These are phyloP conservation scores for Aspergillus sojae DNA, from an alignment of 2,329 filamentous ascomycete genomes.

Conservation along the genomic window DNA sequence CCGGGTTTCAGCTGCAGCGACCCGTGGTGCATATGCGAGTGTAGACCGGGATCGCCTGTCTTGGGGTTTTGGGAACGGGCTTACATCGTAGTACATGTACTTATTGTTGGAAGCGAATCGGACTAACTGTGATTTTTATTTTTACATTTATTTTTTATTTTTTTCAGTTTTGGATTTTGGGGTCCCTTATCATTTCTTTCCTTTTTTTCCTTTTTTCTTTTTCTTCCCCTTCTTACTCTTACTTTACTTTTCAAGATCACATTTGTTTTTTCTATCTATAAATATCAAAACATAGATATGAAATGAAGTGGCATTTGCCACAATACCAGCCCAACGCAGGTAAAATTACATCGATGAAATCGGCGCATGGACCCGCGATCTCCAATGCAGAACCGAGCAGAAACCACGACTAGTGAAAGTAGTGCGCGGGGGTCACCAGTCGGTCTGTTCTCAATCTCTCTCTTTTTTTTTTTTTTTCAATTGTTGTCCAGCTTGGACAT, in stretches of 20 bases:
- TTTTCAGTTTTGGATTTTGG: background rate
- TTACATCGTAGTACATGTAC: background rate
- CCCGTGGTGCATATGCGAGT: constrained; percentile 29
- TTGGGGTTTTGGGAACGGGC: background rate
- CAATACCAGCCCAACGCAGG: background rate
- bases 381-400: constrained; percentile 11
- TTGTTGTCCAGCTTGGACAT: background rate
- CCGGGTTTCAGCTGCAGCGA: constrained; percentile 28
- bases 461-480: background rate
- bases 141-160: background rate
- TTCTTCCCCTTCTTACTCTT: background rate
- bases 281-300: background rate
- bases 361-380: constrained; percentile 10
- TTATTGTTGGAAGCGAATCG: background rate
- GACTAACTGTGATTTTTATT: background rate
- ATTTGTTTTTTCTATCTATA: background rate
- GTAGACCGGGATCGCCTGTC: constrained; percentile 11
- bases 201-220: too few relatives aligned
- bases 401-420: constrained; percentile 7
- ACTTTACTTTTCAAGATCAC: too few relatives aligned
- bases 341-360: constrained; percentile 1
- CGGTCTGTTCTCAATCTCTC: constrained; percentile 8
- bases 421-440: constrained; percentile 9
- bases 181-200: background rate
- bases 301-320: background rate